Conservation (phyloP, 345 rosid species). For the Raphanus sativus region DNA sequence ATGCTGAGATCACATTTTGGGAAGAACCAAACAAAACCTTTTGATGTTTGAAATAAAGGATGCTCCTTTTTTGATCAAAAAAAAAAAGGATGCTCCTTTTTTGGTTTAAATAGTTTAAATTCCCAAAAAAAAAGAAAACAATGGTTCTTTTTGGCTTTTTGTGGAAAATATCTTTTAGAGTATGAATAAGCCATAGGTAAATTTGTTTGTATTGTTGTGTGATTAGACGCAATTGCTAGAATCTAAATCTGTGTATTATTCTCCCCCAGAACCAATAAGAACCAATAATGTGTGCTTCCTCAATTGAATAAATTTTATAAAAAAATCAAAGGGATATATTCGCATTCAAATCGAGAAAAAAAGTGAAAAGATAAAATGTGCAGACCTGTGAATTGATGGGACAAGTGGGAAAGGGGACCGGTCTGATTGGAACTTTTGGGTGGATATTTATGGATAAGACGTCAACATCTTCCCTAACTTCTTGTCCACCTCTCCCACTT, state of each 20-base stretch:
- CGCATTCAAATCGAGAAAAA: background rate
- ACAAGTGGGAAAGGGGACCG: conserved; percentile 36
- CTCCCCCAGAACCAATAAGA: background rate
- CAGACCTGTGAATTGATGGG: conserved; percentile 28
- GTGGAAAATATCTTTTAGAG: background rate
- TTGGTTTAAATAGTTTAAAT: conserved; percentile 10
- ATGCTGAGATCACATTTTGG: conserved; percentile 29
- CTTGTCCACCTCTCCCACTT: conserved; percentile 39
- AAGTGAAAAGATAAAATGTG: conserved; percentile 9
- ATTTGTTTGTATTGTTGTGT: background rate
- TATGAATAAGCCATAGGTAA: background rate
- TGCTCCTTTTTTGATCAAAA: conserved; percentile 33
- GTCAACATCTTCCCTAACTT: conserved; percentile 58
- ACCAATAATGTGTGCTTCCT: background rate
- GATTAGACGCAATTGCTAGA: background rate
- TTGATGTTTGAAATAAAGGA: conserved; percentile 39
- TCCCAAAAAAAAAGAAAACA: background rate
- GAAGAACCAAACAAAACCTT: conserved; percentile 34
- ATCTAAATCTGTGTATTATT: background rate
- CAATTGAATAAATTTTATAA: background rate
- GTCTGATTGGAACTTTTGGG: conserved; percentile 35
- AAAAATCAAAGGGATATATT: background rate
- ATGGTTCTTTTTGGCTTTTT: background rate
- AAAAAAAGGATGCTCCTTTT: conserved; percentile 36
- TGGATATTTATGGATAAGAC: conserved; percentile 52